Percentiles rank a stretch among this genome's conserved stretches.
These are phyloP conservation scores for Chrysanthemum makinoi DNA, from an alignment of 129 eudicot genomes.

Conservation along the genomic window DNA sequence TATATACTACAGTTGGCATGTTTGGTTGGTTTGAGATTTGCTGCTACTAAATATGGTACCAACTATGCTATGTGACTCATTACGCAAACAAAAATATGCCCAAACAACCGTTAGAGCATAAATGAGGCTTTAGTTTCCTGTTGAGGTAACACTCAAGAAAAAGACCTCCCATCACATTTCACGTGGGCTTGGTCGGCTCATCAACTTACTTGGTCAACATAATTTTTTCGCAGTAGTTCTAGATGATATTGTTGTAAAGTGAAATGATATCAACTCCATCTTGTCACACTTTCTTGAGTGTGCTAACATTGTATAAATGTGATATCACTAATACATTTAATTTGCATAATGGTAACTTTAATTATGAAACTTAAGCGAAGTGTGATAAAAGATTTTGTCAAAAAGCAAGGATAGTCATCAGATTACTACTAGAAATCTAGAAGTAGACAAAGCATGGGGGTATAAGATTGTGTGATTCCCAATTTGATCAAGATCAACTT, in stretches of 20 bases:
- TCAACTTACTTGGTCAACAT: background rate
- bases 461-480: conserved; percentile 29
- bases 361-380: conserved; percentile 13
- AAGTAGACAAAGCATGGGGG: conserved; percentile 35
- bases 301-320: conserved; percentile 1
- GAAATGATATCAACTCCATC: background rate
- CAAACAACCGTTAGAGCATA: background rate
- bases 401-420: conserved; percentile 21
- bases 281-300: conserved; percentile 7
- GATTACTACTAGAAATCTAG: conserved; percentile 28
- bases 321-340: conserved; percentile 6
- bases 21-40: background rate
- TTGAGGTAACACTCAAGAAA: background rate
- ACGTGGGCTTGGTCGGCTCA: background rate
- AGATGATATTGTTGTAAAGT: background rate
- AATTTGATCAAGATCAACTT: conserved; percentile 26
- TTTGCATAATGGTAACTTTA: conserved; percentile 10
- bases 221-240: background rate
- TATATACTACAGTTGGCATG: background rate
- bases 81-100: background rate
- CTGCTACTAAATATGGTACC: background rate
- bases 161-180: no score
- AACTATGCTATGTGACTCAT: conserved; percentile 10
- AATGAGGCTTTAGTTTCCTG: background rate
- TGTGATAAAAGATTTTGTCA: conserved; percentile 12